A percentile compares a stretch with the other conserved stretches of the same genome.
Conservation (phyloP, 352 stramenopile species). For the Globisporangium yorkense region DNA sequence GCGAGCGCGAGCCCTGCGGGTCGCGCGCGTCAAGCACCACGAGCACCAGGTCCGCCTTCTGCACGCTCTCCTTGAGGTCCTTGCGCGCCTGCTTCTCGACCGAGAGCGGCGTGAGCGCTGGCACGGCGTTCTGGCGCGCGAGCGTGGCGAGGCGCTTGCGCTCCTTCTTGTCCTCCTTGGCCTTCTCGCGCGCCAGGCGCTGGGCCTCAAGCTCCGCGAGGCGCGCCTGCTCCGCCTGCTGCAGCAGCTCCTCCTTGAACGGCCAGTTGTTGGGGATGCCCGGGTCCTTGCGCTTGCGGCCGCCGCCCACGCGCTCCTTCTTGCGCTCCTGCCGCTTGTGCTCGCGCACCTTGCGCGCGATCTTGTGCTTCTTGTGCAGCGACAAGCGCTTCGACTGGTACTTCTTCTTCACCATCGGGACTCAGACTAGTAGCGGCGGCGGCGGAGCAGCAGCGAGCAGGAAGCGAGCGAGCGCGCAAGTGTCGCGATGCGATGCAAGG, state of each 20-base stretch:
- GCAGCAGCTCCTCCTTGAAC: conserved; percentile 95
- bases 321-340: conserved; percentile 95
- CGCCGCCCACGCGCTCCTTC: conserved; percentile 77
- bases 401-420: conserved; percentile 98
- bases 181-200: conserved; percentile 50
- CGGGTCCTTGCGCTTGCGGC: conserved; percentile 96
- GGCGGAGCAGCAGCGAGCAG: too few species aligned
- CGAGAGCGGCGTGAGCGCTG: conserved; percentile 44
- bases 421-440: too few species aligned
- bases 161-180: conserved; percentile 68
- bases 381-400: conserved; percentile 96
- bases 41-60: conserved; percentile 56
- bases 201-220: conserved; percentile 65
- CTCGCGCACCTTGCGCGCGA: conserved; percentile 88
- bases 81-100: conserved; percentile 77
- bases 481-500: not conserved
- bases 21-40: conserved; percentile 97
- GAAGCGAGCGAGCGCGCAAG: conserved; percentile 1
- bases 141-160: conserved; percentile 35
- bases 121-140: conserved; percentile 24
- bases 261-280: conserved; percentile 98
- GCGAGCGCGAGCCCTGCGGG: conserved; percentile 92
- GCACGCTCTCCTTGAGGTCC: conserved; percentile 71
- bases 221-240: conserved; percentile 76
- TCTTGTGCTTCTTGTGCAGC: conserved; percentile 99